Evolutionary conservation across 2,329 filamentous ascomycete species (phyloP).

Genomic region (Graphilbum fragrans): DNA sequence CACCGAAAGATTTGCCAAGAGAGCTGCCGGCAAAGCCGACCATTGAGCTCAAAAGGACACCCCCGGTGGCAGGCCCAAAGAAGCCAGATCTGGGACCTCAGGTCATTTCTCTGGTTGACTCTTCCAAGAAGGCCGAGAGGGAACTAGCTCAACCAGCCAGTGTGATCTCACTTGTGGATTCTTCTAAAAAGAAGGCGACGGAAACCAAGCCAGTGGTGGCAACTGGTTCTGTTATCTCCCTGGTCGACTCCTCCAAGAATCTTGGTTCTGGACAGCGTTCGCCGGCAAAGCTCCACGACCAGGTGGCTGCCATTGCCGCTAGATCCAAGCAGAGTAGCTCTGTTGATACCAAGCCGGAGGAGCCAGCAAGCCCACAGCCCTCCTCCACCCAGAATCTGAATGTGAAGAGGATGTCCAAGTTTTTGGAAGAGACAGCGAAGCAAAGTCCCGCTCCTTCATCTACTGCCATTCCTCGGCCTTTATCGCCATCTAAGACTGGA

Average conservation of each 20-base stretch:
- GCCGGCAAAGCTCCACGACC: slow-evolving; percentile 20
- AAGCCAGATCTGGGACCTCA: slow-evolving; percentile 9
- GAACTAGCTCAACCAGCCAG: slow-evolving; percentile 1
- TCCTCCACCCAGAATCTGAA: slow-evolving; percentile 46
- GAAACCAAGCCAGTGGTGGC: slow-evolving; percentile 11
- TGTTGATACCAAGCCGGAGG: slow-evolving; percentile 19
- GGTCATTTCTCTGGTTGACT: slow-evolving; percentile 11
- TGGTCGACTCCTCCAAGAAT: slow-evolving; percentile 15
- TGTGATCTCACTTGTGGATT: slow-evolving; percentile 10
- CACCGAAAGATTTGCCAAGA: background rate
- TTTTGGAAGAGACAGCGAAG: slow-evolving; percentile 33
- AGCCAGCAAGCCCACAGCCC: slow-evolving; percentile 23
- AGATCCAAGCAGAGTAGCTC: slow-evolving; percentile 14
- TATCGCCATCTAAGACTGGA: slow-evolving; percentile 18
- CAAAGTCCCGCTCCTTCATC: slow-evolving; percentile 8
- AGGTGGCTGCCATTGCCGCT: slow-evolving; percentile 17
- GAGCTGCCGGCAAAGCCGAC: too few relatives aligned
- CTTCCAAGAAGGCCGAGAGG: slow-evolving; percentile 7
- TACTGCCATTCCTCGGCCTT: slow-evolving; percentile 13
- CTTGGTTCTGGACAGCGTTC: slow-evolving; percentile 11
- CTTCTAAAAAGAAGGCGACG: slow-evolving; percentile 5
- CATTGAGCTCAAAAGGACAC: background rate
- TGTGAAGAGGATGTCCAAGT: slow-evolving; percentile 45
- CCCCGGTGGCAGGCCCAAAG: slow-evolving; percentile 7
- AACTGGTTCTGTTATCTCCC: slow-evolving; percentile 12